Percentiles rank a stretch among this genome's conserved stretches.
These are phyloP conservation scores for Stenogyne calaminthoides DNA, from an alignment of 305 asterid genomes.

Conservation along the genomic window DNA sequence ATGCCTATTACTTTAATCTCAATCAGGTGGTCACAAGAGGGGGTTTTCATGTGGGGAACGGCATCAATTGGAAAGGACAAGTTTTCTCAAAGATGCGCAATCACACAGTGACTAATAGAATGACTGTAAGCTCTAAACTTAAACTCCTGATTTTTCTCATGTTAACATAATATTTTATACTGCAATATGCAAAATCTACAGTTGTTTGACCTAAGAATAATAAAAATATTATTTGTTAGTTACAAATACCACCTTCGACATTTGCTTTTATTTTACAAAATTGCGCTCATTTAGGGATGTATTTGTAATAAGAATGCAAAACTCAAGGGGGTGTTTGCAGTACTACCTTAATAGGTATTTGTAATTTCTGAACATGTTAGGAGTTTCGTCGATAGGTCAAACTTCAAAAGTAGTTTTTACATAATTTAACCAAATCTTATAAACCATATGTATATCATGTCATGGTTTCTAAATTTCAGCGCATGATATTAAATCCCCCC, in stretches of 20 bases:
- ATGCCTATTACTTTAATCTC: slow-evolving; percentile 16
- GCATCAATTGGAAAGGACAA: slow-evolving; percentile 99
- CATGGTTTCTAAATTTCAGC: background rate
- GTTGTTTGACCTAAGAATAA: background rate
- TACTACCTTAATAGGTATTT: too few species aligned
- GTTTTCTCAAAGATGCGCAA: slow-evolving; percentile 99
- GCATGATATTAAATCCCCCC: background rate
- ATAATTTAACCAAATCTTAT: background rate
- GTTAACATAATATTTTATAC: background rate
- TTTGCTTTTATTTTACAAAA: background rate
- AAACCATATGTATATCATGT: background rate
- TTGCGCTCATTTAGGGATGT: too few species aligned
- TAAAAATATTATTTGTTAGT: background rate
- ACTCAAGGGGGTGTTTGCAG: too few species aligned
- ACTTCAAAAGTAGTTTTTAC: background rate
- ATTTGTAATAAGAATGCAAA: too few species aligned
- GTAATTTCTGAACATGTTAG: too few species aligned
- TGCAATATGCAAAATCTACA: background rate
- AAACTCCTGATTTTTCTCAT: background rate
- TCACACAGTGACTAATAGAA: slow-evolving; percentile 94
- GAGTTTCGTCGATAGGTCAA: too few species aligned
- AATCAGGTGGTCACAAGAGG: slow-evolving; percentile 95
- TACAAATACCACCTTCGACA: background rate
- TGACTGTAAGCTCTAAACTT: slow-evolving; percentile 67
- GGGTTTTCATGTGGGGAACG: slow-evolving; percentile 99